A percentile compares a stretch with the other conserved stretches of the same genome.
Evolutionary conservation across 1,284 basidiomycete genomes (phyloP).

Genomic region (Irpex sp.): DNA sequence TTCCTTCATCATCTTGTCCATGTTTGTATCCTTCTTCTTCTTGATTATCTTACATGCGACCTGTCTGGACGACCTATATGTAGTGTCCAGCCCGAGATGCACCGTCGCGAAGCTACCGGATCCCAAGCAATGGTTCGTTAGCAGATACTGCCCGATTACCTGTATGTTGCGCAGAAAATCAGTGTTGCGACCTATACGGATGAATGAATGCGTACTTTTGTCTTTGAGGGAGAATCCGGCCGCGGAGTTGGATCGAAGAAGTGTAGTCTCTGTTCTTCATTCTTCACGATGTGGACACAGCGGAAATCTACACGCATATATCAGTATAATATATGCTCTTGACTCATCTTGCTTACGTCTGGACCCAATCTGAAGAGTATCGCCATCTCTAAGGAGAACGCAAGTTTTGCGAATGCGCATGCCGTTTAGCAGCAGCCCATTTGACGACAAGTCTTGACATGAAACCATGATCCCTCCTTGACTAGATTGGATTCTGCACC

Average conservation of each 20-base stretch:
- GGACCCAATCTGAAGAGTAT: slow-evolving; percentile 64
- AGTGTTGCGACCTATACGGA: background rate
- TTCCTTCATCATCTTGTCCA: slow-evolving; percentile 70
- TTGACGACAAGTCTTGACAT: slow-evolving; percentile 77
- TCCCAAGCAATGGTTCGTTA: slow-evolving; percentile 73
- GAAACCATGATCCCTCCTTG: slow-evolving; percentile 71
- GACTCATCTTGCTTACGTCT: slow-evolving; percentile 38
- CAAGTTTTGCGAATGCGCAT: slow-evolving; percentile 59
- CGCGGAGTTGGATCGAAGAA: slow-evolving; percentile 64
- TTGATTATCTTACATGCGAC: slow-evolving; percentile 82
- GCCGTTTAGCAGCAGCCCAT: slow-evolving; percentile 71
- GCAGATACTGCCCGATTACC: slow-evolving; percentile 58
- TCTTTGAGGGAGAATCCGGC: slow-evolving; percentile 47
- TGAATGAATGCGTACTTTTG: slow-evolving; percentile 23
- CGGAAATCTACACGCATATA: slow-evolving; percentile 50
- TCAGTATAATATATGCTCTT: background rate
- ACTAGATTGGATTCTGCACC: slow-evolving; percentile 57
- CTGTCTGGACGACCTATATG: slow-evolving; percentile 49
- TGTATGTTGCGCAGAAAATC: slow-evolving; percentile 16
- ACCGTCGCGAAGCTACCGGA: slow-evolving; percentile 81
- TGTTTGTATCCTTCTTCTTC: slow-evolving; percentile 50
- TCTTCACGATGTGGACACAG: slow-evolving; percentile 55
- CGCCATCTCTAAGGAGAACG: slow-evolving; percentile 73
- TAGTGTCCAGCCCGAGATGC: slow-evolving; percentile 66
- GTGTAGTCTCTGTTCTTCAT: slow-evolving; percentile 45